phyloP scores from a whole-genome alignment of 768 basidiomycete genomes.

The Russula olivacea region DNA sequence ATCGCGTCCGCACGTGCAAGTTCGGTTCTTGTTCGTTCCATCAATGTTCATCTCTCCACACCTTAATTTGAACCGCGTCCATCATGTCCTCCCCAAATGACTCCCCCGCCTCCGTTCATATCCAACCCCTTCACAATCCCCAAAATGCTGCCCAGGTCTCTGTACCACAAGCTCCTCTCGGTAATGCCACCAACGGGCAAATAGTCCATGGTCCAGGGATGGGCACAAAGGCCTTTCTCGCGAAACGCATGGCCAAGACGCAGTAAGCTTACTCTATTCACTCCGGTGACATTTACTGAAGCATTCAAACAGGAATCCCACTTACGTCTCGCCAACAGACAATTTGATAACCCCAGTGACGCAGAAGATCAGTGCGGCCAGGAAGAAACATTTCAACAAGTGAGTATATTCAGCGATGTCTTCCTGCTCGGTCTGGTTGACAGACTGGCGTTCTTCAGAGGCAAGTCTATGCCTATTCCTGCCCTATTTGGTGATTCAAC shows the following conservation, averaged over 20 bases:
- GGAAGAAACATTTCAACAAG: slow-evolving; percentile 93
- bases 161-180: slow-evolving; percentile 74
- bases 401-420: slow-evolving; percentile 35
- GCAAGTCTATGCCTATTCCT: slow-evolving; percentile 48
- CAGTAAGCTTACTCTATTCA: slow-evolving; percentile 49
- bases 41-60: no score
- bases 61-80: not conserved
- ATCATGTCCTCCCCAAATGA: slow-evolving; percentile 63
- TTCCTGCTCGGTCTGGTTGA: slow-evolving; percentile 8
- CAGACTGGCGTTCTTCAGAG: slow-evolving; percentile 35
- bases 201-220: slow-evolving; percentile 58
- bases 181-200: slow-evolving; percentile 52
- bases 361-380: slow-evolving; percentile 84
- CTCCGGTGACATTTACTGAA: not conserved
- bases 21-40: slow-evolving; percentile 15
- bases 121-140: slow-evolving; percentile 85
- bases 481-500: slow-evolving; percentile 48
- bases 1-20: slow-evolving; percentile 23
- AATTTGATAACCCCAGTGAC: slow-evolving; percentile 91
- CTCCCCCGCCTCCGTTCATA: slow-evolving; percentile 51
- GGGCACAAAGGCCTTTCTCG: slow-evolving; percentile 87
- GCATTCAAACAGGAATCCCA: slow-evolving; percentile 60
- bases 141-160: slow-evolving; percentile 71
- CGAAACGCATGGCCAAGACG: slow-evolving; percentile 88
- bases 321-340: slow-evolving; percentile 90